phyloP scores from a whole-genome alignment of 2,329 filamentous ascomycete genomes.

The Blastomyces percursus region DNA sequence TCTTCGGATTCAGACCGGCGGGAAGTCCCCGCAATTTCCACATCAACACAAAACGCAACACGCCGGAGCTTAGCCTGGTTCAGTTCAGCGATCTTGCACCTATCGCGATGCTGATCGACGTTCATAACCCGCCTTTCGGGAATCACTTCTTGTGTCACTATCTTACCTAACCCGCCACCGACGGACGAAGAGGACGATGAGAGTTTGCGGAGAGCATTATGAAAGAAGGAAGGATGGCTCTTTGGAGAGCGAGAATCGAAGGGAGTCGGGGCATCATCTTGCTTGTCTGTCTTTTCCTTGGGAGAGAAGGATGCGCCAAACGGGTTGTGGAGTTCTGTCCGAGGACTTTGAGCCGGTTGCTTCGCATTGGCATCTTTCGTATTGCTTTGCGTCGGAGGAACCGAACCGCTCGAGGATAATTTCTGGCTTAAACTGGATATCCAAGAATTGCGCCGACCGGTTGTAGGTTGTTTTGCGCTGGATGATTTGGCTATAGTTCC shows the following conservation, averaged over 20 bases:
- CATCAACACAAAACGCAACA: slow-evolving; percentile 92
- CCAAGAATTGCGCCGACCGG: slow-evolving; percentile 67
- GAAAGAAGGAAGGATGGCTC: slow-evolving; percentile 61
- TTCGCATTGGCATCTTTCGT: slow-evolving; percentile 24
- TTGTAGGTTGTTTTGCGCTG: background rate
- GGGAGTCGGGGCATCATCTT: slow-evolving; percentile 24
- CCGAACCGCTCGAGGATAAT: slow-evolving; percentile 53
- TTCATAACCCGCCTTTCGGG: slow-evolving; percentile 61
- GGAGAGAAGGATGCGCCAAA: slow-evolving; percentile 35
- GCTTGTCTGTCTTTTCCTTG: slow-evolving; percentile 36
- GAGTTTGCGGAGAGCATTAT: slow-evolving; percentile 67
- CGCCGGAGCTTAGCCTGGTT: slow-evolving; percentile 69
- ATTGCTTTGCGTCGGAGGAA: slow-evolving; percentile 29
- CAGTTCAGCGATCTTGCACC: slow-evolving; percentile 69
- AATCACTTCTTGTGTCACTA: slow-evolving; percentile 52
- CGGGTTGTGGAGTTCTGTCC: slow-evolving; percentile 29
- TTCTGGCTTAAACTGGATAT: slow-evolving; percentile 88
- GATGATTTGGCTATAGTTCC: slow-evolving; percentile 6
- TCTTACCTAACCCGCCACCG: slow-evolving; percentile 41
- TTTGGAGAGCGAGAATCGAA: slow-evolving; percentile 58
- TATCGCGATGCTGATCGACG: slow-evolving; percentile 64
- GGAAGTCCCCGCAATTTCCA: slow-evolving; percentile 86
- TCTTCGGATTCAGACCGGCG: slow-evolving; percentile 56
- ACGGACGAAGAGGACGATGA: slow-evolving; percentile 50
- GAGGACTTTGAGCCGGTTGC: slow-evolving; percentile 23